Conservation (phyloP, 83 land plant genomes). For the Picea abies region DNA sequence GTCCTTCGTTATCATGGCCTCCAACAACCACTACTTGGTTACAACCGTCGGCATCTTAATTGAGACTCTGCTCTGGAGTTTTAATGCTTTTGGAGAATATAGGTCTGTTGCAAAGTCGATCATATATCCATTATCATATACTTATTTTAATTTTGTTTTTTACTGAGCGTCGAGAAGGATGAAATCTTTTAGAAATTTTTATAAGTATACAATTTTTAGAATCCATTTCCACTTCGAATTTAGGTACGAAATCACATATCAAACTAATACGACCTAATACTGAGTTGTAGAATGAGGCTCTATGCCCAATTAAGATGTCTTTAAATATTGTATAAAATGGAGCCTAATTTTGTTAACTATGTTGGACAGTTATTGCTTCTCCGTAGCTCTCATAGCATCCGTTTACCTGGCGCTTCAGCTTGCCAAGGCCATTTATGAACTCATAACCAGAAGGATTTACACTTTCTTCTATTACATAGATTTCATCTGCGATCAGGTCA, state of each 20-base stretch:
- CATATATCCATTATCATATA: no score
- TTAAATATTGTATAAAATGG: no score
- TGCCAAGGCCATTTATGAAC: neutral
- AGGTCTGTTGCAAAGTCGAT: neutral
- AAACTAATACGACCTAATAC: no score
- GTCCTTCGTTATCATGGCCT: neutral
- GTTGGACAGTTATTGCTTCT: neutral
- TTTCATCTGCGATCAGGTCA: slow-evolving; percentile 11
- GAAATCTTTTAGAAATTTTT: no score
- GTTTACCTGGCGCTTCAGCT: slow-evolving; percentile 3
- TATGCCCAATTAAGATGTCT: no score
- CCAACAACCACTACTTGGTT: neutral
- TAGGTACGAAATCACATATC: no score
- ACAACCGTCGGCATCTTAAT: no score
- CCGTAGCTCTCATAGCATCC: neutral
- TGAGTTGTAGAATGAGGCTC: no score
- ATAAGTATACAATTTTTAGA: no score
- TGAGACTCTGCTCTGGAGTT: neutral
- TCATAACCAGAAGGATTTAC: neutral
- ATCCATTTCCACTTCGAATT: no score
- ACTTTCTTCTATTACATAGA: neutral
- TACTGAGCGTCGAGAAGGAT: no score
- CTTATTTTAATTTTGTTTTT: no score
- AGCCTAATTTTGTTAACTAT: neutral
- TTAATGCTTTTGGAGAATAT: neutral